phyloP scores from a whole-genome alignment of 2,329 filamentous ascomycete species.

The Chlorencoelia australis region DNA sequence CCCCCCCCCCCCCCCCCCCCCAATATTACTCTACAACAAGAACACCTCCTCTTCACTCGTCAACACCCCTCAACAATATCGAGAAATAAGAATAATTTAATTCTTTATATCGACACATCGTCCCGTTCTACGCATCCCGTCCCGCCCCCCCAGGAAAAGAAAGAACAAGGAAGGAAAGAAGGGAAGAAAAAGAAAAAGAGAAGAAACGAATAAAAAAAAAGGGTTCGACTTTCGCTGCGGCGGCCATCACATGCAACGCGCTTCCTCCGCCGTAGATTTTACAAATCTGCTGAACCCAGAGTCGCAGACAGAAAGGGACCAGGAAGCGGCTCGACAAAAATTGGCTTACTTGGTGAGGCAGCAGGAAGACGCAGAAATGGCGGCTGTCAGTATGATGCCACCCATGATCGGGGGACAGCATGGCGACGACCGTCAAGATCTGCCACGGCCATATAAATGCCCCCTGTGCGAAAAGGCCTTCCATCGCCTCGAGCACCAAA shows the following conservation, averaged over 20 bases:
- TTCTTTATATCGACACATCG: too few relatives aligned
- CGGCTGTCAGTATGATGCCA: conserved; percentile 34
- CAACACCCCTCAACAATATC: too few relatives aligned
- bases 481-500: conserved; percentile 93
- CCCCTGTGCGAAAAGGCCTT: conserved; percentile 97
- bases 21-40: too few relatives aligned
- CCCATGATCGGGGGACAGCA: conserved; percentile 26
- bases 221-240: conserved; percentile 30
- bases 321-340: conserved; percentile 23
- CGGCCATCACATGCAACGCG: conserved; percentile 63
- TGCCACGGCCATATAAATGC: conserved; percentile 96
- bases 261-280: conserved; percentile 65
- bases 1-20: too few relatives aligned
- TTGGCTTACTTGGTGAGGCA: conserved; percentile 26
- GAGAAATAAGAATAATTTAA: too few relatives aligned
- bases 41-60: too few relatives aligned
- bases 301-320: conserved; percentile 27
- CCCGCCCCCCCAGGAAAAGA: too few relatives aligned
- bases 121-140: too few relatives aligned
- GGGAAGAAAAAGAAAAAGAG: too few relatives aligned
- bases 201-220: too few relatives aligned
- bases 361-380: conserved; percentile 38
- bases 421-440: conserved; percentile 43
- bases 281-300: conserved; percentile 64
- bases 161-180: too few relatives aligned